phyloP scores from a whole-genome alignment of 768 basidiomycete genomes.

The Pleurotus eryngii region DNA sequence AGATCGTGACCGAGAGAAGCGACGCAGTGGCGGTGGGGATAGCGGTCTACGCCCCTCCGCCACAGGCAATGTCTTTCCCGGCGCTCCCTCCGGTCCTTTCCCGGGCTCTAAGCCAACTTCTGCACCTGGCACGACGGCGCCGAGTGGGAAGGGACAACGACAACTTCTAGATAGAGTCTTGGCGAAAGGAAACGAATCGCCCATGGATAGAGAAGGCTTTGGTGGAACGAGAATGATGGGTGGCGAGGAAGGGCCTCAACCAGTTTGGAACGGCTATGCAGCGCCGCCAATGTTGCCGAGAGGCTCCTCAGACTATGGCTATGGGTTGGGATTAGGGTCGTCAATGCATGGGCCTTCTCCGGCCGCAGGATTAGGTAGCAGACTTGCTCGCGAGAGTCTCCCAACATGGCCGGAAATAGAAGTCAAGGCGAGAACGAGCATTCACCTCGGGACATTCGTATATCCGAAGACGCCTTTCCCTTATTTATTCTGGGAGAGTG shows the following conservation, averaged over 20 bases:
- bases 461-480: conserved; percentile 59
- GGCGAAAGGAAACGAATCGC: not conserved
- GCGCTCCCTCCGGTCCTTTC: not conserved
- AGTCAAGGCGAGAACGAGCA: conserved; percentile 24
- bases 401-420: conserved; percentile 18
- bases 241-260: not conserved
- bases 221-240: not conserved
- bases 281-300: not conserved
- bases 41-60: not conserved
- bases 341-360: too few species aligned
- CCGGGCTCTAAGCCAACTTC: not conserved
- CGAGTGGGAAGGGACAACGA: not conserved
- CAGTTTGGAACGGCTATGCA: not conserved
- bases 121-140: not conserved
- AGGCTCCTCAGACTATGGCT: not conserved
- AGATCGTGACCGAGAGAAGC: not conserved
- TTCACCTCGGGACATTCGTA: conserved; percentile 56
- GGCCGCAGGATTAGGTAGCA: conserved; percentile 15
- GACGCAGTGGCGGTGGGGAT: not conserved
- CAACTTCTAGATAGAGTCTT: not conserved
- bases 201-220: not conserved
- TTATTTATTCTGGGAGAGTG: conserved; percentile 33
- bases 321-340: too few species aligned
- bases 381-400: conserved; percentile 13
- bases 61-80: not conserved